Conservation (phyloP, 1,284 basidiomycete genomes). For the Tilletia caries region DNA sequence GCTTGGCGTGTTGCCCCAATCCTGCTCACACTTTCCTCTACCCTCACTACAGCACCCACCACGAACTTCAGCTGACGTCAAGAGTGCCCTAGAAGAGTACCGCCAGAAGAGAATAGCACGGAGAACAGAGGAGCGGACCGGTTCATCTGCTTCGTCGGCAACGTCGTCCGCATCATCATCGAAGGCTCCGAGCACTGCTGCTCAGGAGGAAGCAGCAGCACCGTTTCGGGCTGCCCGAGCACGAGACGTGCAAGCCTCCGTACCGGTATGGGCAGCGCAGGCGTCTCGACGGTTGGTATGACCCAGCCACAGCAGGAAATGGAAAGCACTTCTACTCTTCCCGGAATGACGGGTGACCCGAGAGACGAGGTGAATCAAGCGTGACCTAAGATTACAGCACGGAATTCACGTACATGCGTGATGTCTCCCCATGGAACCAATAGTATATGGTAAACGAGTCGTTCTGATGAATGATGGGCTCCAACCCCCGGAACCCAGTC, state of each 20-base stretch:
- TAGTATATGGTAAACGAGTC: no score
- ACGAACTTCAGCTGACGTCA: conserved; percentile 29
- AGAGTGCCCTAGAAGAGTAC: conserved; percentile 32
- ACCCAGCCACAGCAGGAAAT: no score
- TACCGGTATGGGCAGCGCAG: not conserved
- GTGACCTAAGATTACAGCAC: no score
- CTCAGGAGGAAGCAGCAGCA: no score
- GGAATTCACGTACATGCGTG: no score
- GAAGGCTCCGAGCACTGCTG: not conserved
- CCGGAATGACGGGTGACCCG: no score
- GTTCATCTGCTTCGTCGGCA: not conserved
- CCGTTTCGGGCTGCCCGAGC: not conserved
- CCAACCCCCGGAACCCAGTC: no score
- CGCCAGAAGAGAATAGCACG: conserved; percentile 31
- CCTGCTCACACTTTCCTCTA: not conserved
- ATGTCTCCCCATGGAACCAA: no score
- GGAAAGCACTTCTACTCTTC: not conserved
- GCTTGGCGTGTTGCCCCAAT: not conserved
- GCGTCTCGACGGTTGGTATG: not conserved
- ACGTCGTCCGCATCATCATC: not conserved
- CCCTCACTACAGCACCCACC: conserved; percentile 26
- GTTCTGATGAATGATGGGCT: no score
- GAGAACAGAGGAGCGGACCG: conserved; percentile 19
- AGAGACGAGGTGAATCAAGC: no score
- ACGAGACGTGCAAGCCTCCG: not conserved